phyloP scores from a whole-genome alignment of 2,329 filamentous ascomycete species.

The Hypoxylon sp. region DNA sequence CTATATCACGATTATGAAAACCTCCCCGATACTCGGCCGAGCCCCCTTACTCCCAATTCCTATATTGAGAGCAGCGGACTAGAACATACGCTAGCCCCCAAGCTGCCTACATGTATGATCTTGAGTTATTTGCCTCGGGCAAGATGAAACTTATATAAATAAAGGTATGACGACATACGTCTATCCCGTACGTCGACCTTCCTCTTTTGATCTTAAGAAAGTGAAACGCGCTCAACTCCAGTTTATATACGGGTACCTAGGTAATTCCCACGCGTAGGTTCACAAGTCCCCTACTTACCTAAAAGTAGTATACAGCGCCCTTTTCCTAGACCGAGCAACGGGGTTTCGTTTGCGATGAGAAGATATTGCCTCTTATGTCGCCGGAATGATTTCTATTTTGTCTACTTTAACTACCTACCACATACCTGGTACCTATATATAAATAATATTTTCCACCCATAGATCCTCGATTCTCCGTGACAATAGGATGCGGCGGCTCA shows the following conservation, averaged over 20 bases:
- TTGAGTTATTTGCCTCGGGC: neutral
- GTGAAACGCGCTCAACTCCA: neutral
- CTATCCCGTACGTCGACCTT: neutral
- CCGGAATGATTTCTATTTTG: neutral
- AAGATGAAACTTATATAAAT: neutral
- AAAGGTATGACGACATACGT: neutral
- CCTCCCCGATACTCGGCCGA: neutral
- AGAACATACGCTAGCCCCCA: neutral
- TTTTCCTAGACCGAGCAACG: neutral
- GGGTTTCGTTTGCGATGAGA: neutral
- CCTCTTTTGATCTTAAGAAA: neutral
- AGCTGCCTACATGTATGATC: neutral
- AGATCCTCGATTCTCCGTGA: neutral
- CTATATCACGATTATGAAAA: neutral
- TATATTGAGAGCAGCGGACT: neutral
- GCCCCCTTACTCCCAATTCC: neutral
- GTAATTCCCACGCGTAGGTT: too few relatives aligned
- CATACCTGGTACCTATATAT: too few relatives aligned
- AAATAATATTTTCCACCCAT: too few relatives aligned
- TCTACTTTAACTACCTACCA: too few relatives aligned
- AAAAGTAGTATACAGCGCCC: neutral
- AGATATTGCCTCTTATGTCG: neutral
- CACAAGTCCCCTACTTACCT: neutral
- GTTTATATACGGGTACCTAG: too few relatives aligned
- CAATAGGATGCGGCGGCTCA: neutral